Base-by-base conservation (phyloP, 2,329 filamentous ascomycete species). In the Neopestalotiopsis rosae region DNA sequence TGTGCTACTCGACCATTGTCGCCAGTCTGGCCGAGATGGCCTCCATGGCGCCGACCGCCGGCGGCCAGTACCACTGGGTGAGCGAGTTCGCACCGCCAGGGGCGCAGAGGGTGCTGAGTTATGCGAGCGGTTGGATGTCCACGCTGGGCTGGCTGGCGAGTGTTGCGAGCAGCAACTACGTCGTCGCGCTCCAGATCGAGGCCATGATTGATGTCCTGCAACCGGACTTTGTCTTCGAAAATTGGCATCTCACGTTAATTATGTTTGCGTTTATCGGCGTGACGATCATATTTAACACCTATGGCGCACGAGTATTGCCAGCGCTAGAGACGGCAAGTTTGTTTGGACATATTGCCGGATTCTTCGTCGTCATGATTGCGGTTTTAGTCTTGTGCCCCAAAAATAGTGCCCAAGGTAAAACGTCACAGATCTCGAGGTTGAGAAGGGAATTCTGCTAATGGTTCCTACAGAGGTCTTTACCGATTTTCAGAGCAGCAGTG, bases 1-100 rank as follows among this genome's bases (percentile, higher is more conserved):
- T 69, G 20, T 70, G 70, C 67, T 75, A 74, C 62, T 63, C 65
- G 9, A 42, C 72, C 20, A 69, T 75, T 28, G 66, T 72, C n/a
- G 57, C 40, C 2, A 64, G 63, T 28, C 68, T 74, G 66, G 72
- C 72, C 52, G 66, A 70, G 42, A 70, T 68, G 68, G 61, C 13
- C 17, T 61, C 52, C 6, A 70, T 70, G 69, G 69, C 69, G 6
- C 67, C 67, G 2, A 70, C 67, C 3, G 58, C 65, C 7, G 69
- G 69, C 2, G 67, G 67, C 2, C 67, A 69, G 63, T 66, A 68
- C 38, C 62, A 70, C 58, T 69, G 67, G 69, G 69, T 70, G 6
- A 66, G 58, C 45, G 69, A 70, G 24, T 70, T 70, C n/a, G 67
- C 69, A 7, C 67, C 69, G 1, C 20, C 14, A 4, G 7, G 32